A percentile compares a stretch with the other conserved stretches of the same genome.
Evolutionary conservation across 2,329 filamentous ascomycete genomes (phyloP).

Genomic region (Geosmithia morbida): DNA sequence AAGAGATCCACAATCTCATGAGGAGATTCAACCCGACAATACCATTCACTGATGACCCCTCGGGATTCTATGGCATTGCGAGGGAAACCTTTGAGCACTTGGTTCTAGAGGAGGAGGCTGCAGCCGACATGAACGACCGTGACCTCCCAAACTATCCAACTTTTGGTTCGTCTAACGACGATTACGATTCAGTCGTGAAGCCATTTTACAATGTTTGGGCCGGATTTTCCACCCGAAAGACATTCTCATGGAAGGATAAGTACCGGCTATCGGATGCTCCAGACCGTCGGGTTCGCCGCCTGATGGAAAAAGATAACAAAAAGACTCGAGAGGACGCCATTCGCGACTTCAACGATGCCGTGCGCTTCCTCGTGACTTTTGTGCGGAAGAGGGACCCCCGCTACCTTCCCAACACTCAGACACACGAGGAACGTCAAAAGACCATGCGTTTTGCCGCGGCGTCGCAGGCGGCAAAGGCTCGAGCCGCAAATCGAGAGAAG

Average conservation of each 20-base stretch:
- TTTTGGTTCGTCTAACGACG: conserved; percentile 66
- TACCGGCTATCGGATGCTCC: conserved; percentile 76
- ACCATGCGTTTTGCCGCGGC: conserved; percentile 62
- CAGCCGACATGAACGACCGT: conserved; percentile 52
- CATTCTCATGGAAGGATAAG: conserved; percentile 79
- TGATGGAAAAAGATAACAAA: conserved; percentile 94
- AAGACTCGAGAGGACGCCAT: conserved; percentile 68
- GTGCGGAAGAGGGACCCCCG: conserved; percentile 84
- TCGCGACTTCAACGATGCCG: conserved; percentile 84
- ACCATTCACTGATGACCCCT: conserved; percentile 65
- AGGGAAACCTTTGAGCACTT: conserved; percentile 67
- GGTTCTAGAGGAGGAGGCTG: conserved; percentile 64
- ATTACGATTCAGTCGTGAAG: conserved; percentile 62
- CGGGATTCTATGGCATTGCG: conserved; percentile 74
- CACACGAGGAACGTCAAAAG: conserved; percentile 68
- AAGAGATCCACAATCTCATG: conserved; percentile 67
- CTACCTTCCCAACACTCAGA: conserved; percentile 62
- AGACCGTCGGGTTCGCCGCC: conserved; percentile 64
- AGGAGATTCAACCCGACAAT: conserved; percentile 66
- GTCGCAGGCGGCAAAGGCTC: conserved; percentile 70
- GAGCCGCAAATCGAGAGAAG: conserved; percentile 69
- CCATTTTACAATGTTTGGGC: conserved; percentile 73
- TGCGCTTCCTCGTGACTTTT: conserved; percentile 74
- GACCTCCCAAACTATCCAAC: conserved; percentile 56
- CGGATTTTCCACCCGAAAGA: conserved; percentile 70